Conservation (phyloP, 2,329 filamentous ascomycete genomes). For the Epichloe festucae region DNA sequence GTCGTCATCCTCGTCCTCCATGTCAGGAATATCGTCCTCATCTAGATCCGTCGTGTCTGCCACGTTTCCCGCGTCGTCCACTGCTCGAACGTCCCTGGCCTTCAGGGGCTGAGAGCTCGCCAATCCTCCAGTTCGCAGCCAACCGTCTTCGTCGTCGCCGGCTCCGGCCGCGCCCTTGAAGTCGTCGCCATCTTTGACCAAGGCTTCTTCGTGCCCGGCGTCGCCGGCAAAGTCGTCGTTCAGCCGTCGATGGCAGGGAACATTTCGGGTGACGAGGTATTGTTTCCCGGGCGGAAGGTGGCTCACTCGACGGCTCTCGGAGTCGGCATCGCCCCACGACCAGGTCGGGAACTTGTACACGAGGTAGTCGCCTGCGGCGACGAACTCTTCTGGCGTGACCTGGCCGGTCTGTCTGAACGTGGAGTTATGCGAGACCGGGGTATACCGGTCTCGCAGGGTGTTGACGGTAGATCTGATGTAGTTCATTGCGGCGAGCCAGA, state of each 20-base stretch:
- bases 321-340: slow-evolving; percentile 87
- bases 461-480: slow-evolving; percentile 88
- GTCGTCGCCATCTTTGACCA: slow-evolving; percentile 68
- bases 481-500: slow-evolving; percentile 48
- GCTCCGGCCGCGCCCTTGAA: slow-evolving; percentile 31
- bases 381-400: slow-evolving; percentile 94
- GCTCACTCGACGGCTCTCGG: slow-evolving; percentile 60
- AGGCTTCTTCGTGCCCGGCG: slow-evolving; percentile 71
- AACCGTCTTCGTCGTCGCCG: slow-evolving; percentile 68
- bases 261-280: slow-evolving; percentile 86
- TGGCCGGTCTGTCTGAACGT: slow-evolving; percentile 90
- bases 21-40: slow-evolving; percentile 84
- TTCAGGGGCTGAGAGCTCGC: slow-evolving; percentile 63
- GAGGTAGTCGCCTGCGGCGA: slow-evolving; percentile 90
- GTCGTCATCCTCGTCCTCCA: slow-evolving; percentile 96
- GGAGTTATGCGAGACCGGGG: slow-evolving; percentile 77
- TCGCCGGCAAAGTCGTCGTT: slow-evolving; percentile 89
- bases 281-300: slow-evolving; percentile 86
- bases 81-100: slow-evolving; percentile 69
- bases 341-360: slow-evolving; percentile 99
- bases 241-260: slow-evolving; percentile 82
- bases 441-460: slow-evolving; percentile 80
- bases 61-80: slow-evolving; percentile 80
- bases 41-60: slow-evolving; percentile 59
- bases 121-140: slow-evolving; percentile 77